Percentiles rank a stretch among this genome's conserved stretches.
Evolutionary conservation across 1,139 yeast genomes (phyloP).

Genomic region (Candida tropicalis): DNA sequence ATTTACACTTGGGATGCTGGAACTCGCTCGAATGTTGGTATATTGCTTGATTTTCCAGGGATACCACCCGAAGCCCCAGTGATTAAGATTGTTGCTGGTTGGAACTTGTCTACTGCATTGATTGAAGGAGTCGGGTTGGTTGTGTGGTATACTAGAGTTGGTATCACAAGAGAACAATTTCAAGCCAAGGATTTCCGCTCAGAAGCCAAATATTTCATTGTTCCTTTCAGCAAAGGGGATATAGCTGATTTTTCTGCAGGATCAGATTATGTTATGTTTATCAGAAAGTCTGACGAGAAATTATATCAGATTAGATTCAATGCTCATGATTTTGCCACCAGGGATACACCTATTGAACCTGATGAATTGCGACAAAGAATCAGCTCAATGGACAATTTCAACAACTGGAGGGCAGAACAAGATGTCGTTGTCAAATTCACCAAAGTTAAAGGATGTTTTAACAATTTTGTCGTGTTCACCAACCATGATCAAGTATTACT

Average conservation of each 20-base stretch:
- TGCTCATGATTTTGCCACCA: conserved; percentile 19
- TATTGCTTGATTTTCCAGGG: conserved; percentile 44
- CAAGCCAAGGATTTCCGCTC: conserved; percentile 22
- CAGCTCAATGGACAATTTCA: conserved; percentile 22
- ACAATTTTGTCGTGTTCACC: conserved; percentile 31
- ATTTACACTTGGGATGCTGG: conserved; percentile 70
- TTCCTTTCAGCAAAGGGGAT: conserved; percentile 42
- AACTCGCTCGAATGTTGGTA: conserved; percentile 45
- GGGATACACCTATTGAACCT: conserved; percentile 12
- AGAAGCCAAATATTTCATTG: conserved; percentile 40
- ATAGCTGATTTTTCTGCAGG: conserved; percentile 63
- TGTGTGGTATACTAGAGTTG: conserved; percentile 57
- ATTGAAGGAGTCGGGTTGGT: conserved; percentile 56
- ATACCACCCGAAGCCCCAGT: conserved; percentile 11
- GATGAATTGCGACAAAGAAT: conserved; percentile 15
- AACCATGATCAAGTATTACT: conserved; percentile 27
- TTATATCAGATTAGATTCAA: conserved; percentile 45
- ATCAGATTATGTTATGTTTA: conserved; percentile 51
- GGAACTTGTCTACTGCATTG: conserved; percentile 62
- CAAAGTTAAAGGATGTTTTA: conserved; percentile 33
- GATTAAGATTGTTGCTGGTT: conserved; percentile 62
- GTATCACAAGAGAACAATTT: conserved; percentile 27
- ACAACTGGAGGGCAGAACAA: conserved; percentile 30
- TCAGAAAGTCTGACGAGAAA: conserved; percentile 45
- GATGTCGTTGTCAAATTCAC: conserved; percentile 13